These are phyloP conservation scores for Diutina sp. DNA, from an alignment of 1,139 yeast genomes.

Conservation along the genomic window DNA sequence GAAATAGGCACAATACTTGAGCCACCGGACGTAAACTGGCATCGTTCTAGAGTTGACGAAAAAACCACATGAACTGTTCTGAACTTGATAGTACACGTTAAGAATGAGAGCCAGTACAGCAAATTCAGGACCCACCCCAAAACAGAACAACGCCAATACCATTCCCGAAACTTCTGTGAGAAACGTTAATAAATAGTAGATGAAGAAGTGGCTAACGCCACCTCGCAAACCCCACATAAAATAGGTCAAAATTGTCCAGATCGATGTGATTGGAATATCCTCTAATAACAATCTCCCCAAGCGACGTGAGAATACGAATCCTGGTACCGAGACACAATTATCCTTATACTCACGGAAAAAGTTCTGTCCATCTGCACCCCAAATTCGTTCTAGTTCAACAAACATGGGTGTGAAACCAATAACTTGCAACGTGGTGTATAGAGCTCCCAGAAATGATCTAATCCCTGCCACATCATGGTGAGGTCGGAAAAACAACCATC, in stretches of 20 bases:
- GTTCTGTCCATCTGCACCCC: conserved; percentile 52
- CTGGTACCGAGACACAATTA: conserved; percentile 50
- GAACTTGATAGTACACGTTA: conserved; percentile 56
- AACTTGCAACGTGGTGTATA: conserved; percentile 54
- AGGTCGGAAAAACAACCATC: conserved; percentile 70
- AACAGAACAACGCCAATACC: conserved; percentile 41
- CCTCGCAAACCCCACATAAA: conserved; percentile 60
- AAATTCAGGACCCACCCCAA: conserved; percentile 52
- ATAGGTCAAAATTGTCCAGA: conserved; percentile 50
- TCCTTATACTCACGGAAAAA: conserved; percentile 70
- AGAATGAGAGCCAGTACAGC: conserved; percentile 51
- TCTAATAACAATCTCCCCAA: conserved; percentile 56
- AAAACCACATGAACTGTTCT: conserved; percentile 72
- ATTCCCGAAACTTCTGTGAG: conserved; percentile 44
- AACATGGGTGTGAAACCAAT: conserved; percentile 59
- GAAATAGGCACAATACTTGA: conserved; percentile 58
- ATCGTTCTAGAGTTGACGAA: conserved; percentile 60
- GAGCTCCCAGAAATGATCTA: conserved; percentile 47
- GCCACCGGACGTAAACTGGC: conserved; percentile 86
- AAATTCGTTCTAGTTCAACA: conserved; percentile 63
- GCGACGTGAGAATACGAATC: conserved; percentile 58
- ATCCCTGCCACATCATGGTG: conserved; percentile 52
- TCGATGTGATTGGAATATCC: conserved; percentile 51
- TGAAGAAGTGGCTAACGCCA: conserved; percentile 30
- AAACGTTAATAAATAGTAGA: conserved; percentile 48